Evolutionary conservation across 1,139 yeast genomes (phyloP), one percentile per base, ranked within the genome.

Genomic region (Pichia inconspicua): DNA sequence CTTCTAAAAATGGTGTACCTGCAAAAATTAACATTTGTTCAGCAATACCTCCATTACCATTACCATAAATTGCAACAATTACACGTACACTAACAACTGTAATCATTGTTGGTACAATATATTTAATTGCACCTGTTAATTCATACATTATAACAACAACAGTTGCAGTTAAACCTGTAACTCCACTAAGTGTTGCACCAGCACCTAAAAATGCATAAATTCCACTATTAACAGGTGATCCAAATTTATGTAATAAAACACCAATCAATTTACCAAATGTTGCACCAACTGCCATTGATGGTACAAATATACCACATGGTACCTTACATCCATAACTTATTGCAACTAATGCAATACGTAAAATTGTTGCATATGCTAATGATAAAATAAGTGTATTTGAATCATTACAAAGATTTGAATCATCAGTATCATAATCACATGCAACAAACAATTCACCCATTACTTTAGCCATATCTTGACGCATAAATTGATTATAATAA

Each of bases 131-230:
- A 25, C 97, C 97, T 0, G 97, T 92, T 47, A 92, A 71, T 65
- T 94, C 99, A 68, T 92, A 89, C 92, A 94, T 85, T 41, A 94
- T 84, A 9, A 94, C 92, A 0, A 89, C 98, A 11, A 92, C 95
- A 0, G 97, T 83, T 3, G 92, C 85, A 0, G 97, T 89, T 54
- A 94, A 70, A 57, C 92, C 87, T 0, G 98, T 92, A 22, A 89
- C 88, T 4, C 98, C 98, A 63, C 95, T 83, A 44, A 94, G 72
- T 0, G 96, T 89, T 1, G 97, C 94, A 0, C 95, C 97, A 0
- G 98, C 97, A 2, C 98, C 99, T n/a, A 94, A 75, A 52, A 94
- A 83, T 0, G 98, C 96, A 65, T 90, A 92, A 0, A 95, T 88
- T 0, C 97, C 97, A 0, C 97, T 95, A 2, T 90, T 86, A 25